phyloP scores from a whole-genome alignment of 345 rosid genomes.

The Citrus australasica region DNA sequence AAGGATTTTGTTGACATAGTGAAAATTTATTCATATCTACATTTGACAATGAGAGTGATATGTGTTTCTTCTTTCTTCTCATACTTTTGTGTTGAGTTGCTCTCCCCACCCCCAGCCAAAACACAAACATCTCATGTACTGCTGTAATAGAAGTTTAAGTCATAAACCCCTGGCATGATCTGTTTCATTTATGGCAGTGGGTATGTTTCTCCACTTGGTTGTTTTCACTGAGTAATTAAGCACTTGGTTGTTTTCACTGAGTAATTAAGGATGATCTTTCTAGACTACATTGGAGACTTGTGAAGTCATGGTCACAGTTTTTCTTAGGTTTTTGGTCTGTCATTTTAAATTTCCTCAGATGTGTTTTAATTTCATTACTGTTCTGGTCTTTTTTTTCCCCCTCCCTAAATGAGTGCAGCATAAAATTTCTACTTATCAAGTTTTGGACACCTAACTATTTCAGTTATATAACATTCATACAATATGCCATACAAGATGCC shows the following conservation, averaged over 20 bases:
- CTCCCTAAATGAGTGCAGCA: background rate
- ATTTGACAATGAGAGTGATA: background rate
- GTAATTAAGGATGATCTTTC: background rate
- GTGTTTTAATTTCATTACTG: background rate
- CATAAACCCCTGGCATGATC: background rate
- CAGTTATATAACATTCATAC: background rate
- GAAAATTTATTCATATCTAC: background rate
- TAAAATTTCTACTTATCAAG: background rate
- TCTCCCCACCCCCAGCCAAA: no score
- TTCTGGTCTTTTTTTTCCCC: background rate
- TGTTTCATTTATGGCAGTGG: background rate
- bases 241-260: background rate
- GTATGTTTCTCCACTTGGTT: background rate
- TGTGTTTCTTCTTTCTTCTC: background rate
- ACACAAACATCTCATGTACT: background rate
- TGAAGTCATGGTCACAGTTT: background rate
- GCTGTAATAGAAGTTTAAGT: background rate
- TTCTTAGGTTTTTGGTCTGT: background rate
- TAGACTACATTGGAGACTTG: background rate
- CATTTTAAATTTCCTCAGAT: background rate
- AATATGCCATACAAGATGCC: background rate
- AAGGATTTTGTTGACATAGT: background rate
- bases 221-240: background rate
- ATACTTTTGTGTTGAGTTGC: background rate
- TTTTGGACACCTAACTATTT: background rate